Percentiles rank a stretch among this genome's conserved stretches.
phyloP scores from a whole-genome alignment of 176 grass and related monocot genomes.

The Carex kokanica region DNA sequence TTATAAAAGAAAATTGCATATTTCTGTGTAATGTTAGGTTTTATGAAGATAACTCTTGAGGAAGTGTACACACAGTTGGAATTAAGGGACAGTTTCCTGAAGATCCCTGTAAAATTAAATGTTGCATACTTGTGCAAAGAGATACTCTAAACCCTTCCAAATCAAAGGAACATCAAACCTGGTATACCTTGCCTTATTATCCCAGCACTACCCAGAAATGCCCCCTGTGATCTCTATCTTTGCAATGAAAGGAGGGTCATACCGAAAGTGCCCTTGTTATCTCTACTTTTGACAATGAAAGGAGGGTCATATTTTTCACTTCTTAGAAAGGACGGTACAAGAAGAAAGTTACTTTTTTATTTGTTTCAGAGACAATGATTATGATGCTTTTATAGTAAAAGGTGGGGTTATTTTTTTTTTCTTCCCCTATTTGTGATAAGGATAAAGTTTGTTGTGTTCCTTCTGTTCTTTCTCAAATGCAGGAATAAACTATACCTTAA shows the following conservation, averaged over 20 bases:
- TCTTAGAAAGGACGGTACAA: not conserved
- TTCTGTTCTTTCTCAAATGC: constrained; percentile 12
- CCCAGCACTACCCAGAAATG: not conserved
- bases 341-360: not conserved
- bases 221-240: not conserved
- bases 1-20: not conserved
- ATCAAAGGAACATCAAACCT: not conserved
- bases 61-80: not conserved
- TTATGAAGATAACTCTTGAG: not conserved
- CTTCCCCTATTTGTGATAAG: not conserved
- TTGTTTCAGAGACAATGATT: not conserved
- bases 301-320: not conserved
- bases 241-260: not conserved
- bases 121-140: not conserved
- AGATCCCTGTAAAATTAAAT: not conserved
- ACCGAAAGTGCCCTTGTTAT: not conserved
- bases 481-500: constrained; percentile 97
- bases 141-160: not conserved
- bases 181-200: not conserved
- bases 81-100: not conserved
- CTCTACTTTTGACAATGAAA: not conserved
- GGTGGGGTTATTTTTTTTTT: not conserved
- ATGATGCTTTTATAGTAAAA: not conserved
- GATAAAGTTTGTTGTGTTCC: not conserved
- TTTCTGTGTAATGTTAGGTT: not conserved